Evolutionary conservation across 2,329 filamentous ascomycete species (phyloP), one percentile per base, ranked within the genome.

Genomic region (Fusarium sp.): DNA sequence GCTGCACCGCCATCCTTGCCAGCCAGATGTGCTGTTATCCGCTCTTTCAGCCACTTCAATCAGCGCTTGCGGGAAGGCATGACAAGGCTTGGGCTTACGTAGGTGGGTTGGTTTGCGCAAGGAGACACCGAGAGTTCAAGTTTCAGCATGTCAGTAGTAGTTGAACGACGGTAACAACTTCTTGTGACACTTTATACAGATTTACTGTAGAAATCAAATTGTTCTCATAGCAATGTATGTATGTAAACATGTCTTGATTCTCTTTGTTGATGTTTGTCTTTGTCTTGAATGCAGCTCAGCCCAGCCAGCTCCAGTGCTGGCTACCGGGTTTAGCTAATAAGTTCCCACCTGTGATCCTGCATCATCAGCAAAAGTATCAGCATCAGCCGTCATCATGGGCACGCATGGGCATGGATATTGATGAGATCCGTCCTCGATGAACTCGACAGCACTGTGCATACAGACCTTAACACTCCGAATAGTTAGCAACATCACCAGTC

Each of bases 41-140:
- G 59, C 67, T 32, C n/a, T 70, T 70, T 59, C 66, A 70, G 67
- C 67, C 67, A 70, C 67, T 59, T 54, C 66, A 51, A 65, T 65
- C 48, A 67, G 65, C 65, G 45, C 62, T 68, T 68, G 56, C 32
- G 45, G 38, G 48, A 55, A 36, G 48, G 17, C 36, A 34, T 32
- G 58, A 38, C 58, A 55, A 56, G 38, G 62, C 52, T 67, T 58
- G 66, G 57, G 67, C 67, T 70, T 70, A 70, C 44, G 42, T 30
- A 51, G 48, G 47, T 30, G 28, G 28, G 18, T 32, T 32, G 30
- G 39, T 32, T 36, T 54, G 51, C 28, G 11, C 45, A 70, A 54
- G 52, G 66, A 32, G 42, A 47, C 15, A 14, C 39, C 22, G 24
- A 44, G 44, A 44, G 28, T 50, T 28, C 18, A 51, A 9, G 50